Conservation (phyloP, 2,329 filamentous ascomycete species). For the Claviceps maximensis region DNA sequence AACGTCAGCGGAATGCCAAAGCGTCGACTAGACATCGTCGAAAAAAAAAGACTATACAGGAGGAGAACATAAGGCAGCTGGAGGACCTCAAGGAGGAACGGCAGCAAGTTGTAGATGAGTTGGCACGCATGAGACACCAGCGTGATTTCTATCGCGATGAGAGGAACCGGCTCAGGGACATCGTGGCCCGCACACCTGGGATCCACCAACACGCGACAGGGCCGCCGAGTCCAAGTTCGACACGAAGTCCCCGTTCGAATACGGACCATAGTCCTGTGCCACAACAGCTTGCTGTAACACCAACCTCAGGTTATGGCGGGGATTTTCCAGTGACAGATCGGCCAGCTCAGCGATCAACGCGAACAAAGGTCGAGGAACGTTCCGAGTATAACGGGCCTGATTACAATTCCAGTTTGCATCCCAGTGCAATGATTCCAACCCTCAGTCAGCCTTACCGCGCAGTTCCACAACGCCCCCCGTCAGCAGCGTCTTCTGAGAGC, state of each 20-base stretch:
- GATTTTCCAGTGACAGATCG: slow-evolving; percentile 32
- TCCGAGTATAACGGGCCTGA: slow-evolving; percentile 27
- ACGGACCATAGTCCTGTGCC: slow-evolving; percentile 24
- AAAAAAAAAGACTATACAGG: slow-evolving; percentile 71
- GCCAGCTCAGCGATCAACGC: slow-evolving; percentile 27
- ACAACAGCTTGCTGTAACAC: slow-evolving; percentile 15
- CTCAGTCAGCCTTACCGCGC: slow-evolving; percentile 23
- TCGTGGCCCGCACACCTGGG: slow-evolving; percentile 47
- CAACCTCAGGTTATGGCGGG: slow-evolving; percentile 22
- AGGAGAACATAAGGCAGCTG: slow-evolving; percentile 56
- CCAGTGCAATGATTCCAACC: slow-evolving; percentile 28
- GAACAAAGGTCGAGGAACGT: slow-evolving; percentile 30
- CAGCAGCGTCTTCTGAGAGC: slow-evolving; percentile 23
- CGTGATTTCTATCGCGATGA: slow-evolving; percentile 62
- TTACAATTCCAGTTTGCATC: slow-evolving; percentile 24
- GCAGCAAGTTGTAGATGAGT: slow-evolving; percentile 45
- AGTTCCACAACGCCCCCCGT: slow-evolving; percentile 22
- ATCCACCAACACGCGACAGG: slow-evolving; percentile 39
- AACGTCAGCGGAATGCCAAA: slow-evolving; percentile 71
- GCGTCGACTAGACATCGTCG: slow-evolving; percentile 73
- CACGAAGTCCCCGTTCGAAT: slow-evolving; percentile 22
- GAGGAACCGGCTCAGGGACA: slow-evolving; percentile 55
- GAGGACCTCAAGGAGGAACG: slow-evolving; percentile 55
- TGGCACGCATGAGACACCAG: slow-evolving; percentile 45
- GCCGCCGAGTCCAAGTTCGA: slow-evolving; percentile 35